Evolutionary conservation across 2,329 filamentous ascomycete species (phyloP).

Genomic region (Penicillium occitanis): DNA sequence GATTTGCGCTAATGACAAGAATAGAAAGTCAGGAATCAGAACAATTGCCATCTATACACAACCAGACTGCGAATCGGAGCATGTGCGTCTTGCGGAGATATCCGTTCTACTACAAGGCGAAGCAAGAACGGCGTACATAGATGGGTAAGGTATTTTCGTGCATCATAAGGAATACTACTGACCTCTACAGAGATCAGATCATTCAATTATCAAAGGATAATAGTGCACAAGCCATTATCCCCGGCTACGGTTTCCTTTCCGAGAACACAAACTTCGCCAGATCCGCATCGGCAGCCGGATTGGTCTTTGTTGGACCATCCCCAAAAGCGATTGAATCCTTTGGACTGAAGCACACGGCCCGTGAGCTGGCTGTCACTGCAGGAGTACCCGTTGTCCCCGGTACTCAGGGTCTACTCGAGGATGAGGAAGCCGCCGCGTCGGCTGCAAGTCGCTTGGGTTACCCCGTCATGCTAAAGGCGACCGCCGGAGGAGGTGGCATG

Average conservation of each 20-base stretch:
- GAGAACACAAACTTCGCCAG: slow-evolving; percentile 64
- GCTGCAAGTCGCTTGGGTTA: slow-evolving; percentile 43
- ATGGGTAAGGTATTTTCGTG: neutral
- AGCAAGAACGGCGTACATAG: slow-evolving; percentile 52
- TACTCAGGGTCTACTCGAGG: slow-evolving; percentile 51
- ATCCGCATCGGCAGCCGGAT: slow-evolving; percentile 53
- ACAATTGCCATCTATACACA: slow-evolving; percentile 61
- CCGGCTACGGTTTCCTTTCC: slow-evolving; percentile 66
- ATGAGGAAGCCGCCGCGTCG: slow-evolving; percentile 49
- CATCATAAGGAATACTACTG: neutral
- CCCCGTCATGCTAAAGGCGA: slow-evolving; percentile 73
- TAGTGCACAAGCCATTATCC: slow-evolving; percentile 53
- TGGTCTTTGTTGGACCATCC: slow-evolving; percentile 61
- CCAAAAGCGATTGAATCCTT: slow-evolving; percentile 56
- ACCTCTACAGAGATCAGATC: slow-evolving; percentile 51
- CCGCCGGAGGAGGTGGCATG: slow-evolving; percentile 78
- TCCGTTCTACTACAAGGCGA: slow-evolving; percentile 52
- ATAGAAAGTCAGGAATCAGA: slow-evolving; percentile 46
- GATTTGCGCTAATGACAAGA: neutral
- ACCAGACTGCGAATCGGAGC: slow-evolving; percentile 55
- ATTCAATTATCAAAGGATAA: slow-evolving; percentile 69
- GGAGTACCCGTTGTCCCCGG: slow-evolving; percentile 58
- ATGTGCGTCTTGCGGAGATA: slow-evolving; percentile 56
- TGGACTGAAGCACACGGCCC: slow-evolving; percentile 55
- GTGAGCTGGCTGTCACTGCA: slow-evolving; percentile 54